Conservation (phyloP, 202 grass and related monocot genomes). For the Saccharum hybrid region DNA sequence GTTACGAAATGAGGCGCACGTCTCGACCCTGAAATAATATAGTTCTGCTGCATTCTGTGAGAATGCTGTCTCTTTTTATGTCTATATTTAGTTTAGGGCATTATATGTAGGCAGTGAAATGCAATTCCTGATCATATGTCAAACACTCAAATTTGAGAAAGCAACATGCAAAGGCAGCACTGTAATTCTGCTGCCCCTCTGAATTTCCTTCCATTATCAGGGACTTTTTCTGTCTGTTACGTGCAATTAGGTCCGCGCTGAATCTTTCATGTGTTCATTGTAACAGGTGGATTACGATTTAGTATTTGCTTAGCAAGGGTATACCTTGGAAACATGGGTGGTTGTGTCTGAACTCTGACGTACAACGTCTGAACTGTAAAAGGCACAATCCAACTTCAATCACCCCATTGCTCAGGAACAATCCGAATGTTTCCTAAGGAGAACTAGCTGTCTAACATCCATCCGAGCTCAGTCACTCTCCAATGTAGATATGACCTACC, state of each 20-base stretch:
- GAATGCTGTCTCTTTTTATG: background rate
- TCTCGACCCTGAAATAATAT: background rate
- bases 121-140: background rate
- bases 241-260: background rate
- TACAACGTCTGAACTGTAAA: background rate
- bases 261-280: background rate
- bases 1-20: background rate
- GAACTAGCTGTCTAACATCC: background rate
- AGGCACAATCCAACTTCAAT: background rate
- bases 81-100: background rate
- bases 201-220: background rate
- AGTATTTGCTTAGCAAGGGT: background rate
- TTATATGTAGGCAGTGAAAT: background rate
- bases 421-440: background rate
- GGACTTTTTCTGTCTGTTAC: background rate
- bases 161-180: background rate
- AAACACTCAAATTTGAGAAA: background rate
- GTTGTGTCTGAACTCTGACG: background rate
- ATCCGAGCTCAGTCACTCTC: background rate
- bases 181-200: background rate
- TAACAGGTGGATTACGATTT: background rate
- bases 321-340: background rate
- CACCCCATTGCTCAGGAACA: background rate
- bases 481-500: background rate
- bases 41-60: too few relatives aligned